Evolutionary conservation across 371 early-diverging fungal species (phyloP).

Genomic region (Mortierella sp.): DNA sequence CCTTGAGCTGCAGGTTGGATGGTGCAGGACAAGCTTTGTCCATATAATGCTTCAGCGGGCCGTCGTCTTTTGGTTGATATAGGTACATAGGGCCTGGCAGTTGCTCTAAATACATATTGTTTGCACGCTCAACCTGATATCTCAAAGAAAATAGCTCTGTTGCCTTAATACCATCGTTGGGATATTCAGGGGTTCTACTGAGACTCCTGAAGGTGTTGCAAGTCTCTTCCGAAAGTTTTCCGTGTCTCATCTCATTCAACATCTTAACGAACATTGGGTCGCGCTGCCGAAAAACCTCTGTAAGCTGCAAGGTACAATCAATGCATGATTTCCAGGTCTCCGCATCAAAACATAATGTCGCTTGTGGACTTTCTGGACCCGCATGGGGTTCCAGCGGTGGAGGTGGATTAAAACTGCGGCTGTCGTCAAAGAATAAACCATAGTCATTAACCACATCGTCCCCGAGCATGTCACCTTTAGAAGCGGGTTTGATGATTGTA

Average conservation of each 20-base stretch:
- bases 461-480: background rate
- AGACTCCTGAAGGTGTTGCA: slow-evolving; percentile 63
- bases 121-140: slow-evolving; percentile 79
- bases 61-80: slow-evolving; percentile 59
- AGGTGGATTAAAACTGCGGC: background rate
- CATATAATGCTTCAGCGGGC: slow-evolving; percentile 57
- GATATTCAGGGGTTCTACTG: slow-evolving; percentile 63
- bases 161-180: slow-evolving; percentile 72
- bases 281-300: slow-evolving; percentile 67
- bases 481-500: slow-evolving; percentile 23
- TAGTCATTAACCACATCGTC: background rate
- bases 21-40: slow-evolving; percentile 67
- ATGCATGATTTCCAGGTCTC: slow-evolving; percentile 73
- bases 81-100: slow-evolving; percentile 61
- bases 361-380: background rate
- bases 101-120: slow-evolving; percentile 63
- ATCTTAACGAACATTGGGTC: slow-evolving; percentile 70
- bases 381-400: background rate
- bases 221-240: slow-evolving; percentile 66
- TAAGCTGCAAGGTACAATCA: slow-evolving; percentile 62
- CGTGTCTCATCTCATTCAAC: slow-evolving; percentile 76
- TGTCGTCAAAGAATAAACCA: slow-evolving; percentile 1
- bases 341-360: slow-evolving; percentile 82
- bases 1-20: slow-evolving; percentile 71
- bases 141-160: slow-evolving; percentile 86